These are phyloP conservation scores for Tremella yokohamensis DNA, from an alignment of 768 basidiomycete species.

Conservation along the genomic window DNA sequence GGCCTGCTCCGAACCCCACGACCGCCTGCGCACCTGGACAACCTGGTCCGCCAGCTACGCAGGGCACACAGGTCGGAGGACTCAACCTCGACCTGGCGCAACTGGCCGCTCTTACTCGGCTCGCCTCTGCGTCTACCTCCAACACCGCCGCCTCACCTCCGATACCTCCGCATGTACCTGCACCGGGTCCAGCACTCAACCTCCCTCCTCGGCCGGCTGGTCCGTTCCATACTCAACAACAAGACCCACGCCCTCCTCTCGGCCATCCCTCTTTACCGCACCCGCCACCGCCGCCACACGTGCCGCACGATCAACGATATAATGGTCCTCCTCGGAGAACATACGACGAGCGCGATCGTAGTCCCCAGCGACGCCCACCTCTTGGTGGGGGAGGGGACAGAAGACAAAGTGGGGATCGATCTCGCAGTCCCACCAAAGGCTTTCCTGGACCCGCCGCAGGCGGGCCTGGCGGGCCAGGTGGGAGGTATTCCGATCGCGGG, in stretches of 20 bases:
- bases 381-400: too few relatives aligned
- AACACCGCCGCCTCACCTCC: neutral
- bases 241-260: too few relatives aligned
- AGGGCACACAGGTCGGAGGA: neutral
- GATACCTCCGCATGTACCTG: neutral
- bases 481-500: too few relatives aligned
- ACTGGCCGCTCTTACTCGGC: slow-evolving; percentile 23
- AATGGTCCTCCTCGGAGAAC: too few relatives aligned
- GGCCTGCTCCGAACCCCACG: slow-evolving; percentile 5
- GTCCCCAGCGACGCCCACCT: too few relatives aligned
- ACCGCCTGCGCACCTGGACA: neutral
- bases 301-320: too few relatives aligned
- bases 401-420: too few relatives aligned
- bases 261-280: neutral
- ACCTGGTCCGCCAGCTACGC: neutral
- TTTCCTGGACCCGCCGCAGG: too few relatives aligned
- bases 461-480: too few relatives aligned
- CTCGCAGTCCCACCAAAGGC: too few relatives aligned
- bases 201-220: neutral
- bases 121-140: neutral
- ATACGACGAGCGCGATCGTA: too few relatives aligned
- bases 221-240: neutral
- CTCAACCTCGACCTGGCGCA: slow-evolving; percentile 24
- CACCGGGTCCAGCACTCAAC: neutral
- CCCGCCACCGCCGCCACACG: neutral